These are phyloP conservation scores for Flaveria brownii DNA, from an alignment of 129 eudicot genomes.

Conservation along the genomic window DNA sequence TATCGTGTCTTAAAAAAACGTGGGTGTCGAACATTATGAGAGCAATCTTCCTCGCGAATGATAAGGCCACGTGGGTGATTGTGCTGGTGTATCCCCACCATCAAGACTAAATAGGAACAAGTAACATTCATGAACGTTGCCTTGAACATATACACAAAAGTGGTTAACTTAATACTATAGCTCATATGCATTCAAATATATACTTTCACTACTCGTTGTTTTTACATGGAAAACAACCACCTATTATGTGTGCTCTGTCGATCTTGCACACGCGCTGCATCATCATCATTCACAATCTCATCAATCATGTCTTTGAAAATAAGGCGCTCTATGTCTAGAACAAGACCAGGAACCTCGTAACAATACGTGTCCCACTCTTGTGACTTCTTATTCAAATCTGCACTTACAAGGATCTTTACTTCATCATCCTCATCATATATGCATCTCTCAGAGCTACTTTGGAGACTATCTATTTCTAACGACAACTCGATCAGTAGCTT, in stretches of 20 bases:
- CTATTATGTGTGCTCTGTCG: conserved; percentile 39
- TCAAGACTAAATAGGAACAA: too few relatives aligned
- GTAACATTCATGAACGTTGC: too few relatives aligned
- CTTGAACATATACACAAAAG: too few relatives aligned
- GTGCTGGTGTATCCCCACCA: too few relatives aligned
- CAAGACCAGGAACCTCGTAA: conserved; percentile 62
- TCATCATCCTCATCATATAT: conserved; percentile 55
- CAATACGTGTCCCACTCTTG: conserved; percentile 48
- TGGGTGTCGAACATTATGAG: too few relatives aligned
- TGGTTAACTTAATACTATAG: too few relatives aligned
- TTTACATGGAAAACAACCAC: conserved; percentile 44
- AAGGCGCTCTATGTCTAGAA: conserved; percentile 74
- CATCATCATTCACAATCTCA: conserved; percentile 61
- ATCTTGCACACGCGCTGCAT: conserved; percentile 26
- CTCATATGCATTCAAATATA: conserved; percentile 1
- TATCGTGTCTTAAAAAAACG: too few relatives aligned
- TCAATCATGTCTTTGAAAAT: conserved; percentile 81
- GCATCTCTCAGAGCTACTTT: conserved; percentile 38
- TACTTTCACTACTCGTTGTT: conserved; percentile 22
- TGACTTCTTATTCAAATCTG: conserved; percentile 51
- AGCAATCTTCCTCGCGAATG: too few relatives aligned
- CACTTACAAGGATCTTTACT: conserved; percentile 45
- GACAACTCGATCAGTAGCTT: conserved; percentile 54
- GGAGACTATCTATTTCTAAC: conserved; percentile 54
- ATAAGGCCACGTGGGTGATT: too few relatives aligned